These are phyloP conservation scores for Panaeolus papilionaceus DNA, from an alignment of 768 basidiomycete species.

Conservation along the genomic window DNA sequence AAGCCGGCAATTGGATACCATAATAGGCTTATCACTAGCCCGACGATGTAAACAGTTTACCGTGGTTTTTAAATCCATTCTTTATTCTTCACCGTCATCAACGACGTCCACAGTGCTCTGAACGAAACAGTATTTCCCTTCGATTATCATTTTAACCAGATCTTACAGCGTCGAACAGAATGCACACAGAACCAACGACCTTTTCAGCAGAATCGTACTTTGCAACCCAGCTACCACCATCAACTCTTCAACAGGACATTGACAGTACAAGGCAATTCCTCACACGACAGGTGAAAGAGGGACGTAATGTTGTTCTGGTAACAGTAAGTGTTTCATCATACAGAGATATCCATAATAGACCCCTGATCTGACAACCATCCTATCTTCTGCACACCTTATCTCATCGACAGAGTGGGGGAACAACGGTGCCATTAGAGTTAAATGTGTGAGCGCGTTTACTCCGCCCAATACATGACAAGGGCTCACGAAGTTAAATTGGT, in stretches of 20 bases:
- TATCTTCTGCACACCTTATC: conserved; percentile 10
- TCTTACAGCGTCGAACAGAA: conserved; percentile 20
- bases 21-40: conserved; percentile 4
- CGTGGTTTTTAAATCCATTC: background rate
- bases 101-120: background rate
- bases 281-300: conserved; percentile 62
- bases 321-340: conserved; percentile 68
- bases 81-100: background rate
- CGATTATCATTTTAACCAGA: conserved; percentile 7
- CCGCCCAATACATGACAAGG: conserved; percentile 29
- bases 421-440: conserved; percentile 96
- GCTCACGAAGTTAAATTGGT: conserved; percentile 30
- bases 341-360: background rate
- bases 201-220: conserved; percentile 95
- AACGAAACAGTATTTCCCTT: background rate
- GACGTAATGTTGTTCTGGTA: conserved; percentile 87
- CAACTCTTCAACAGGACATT: conserved; percentile 72
- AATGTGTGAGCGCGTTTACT: conserved; percentile 83
- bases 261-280: conserved; percentile 73
- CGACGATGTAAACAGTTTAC: background rate
- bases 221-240: conserved; percentile 82
- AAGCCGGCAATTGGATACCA: background rate
- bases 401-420: conserved; percentile 86
- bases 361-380: background rate
- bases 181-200: conserved; percentile 42